phyloP scores from a whole-genome alignment of 805 yeast species.

The Martiniozyma abietophila region DNA sequence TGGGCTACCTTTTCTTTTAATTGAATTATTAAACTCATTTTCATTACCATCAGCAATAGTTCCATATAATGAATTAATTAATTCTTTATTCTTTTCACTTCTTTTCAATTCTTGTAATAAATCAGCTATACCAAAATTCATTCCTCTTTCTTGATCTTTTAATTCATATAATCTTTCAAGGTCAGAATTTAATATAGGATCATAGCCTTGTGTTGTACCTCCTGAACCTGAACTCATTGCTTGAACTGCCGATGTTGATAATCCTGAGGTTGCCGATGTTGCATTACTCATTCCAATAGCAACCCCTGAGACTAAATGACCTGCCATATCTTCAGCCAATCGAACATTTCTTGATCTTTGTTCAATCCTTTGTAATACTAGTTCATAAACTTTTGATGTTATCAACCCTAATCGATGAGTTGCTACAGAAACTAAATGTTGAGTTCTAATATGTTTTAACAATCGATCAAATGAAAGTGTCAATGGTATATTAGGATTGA shows the following conservation, averaged over 20 bases:
- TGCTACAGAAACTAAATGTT: slow-evolving; percentile 54
- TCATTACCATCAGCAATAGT: slow-evolving; percentile 24
- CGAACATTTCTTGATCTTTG: slow-evolving; percentile 30
- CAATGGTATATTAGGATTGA: slow-evolving; percentile 43
- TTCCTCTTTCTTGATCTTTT: slow-evolving; percentile 28
- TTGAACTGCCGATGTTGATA: slow-evolving; percentile 6
- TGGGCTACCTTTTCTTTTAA: slow-evolving; percentile 7
- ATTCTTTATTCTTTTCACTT: slow-evolving; percentile 20
- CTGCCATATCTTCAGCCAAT: slow-evolving; percentile 14
- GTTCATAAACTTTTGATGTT: slow-evolving; percentile 54
- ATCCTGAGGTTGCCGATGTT: slow-evolving; percentile 12
- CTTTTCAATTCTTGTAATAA: slow-evolving; percentile 23
- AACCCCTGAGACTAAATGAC: slow-evolving; percentile 23
- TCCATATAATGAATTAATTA: slow-evolving; percentile 27
- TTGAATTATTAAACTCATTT: slow-evolving; percentile 1
- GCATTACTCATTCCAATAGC: slow-evolving; percentile 16
- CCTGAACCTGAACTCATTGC: slow-evolving; percentile 9
- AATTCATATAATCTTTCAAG: slow-evolving; percentile 22
- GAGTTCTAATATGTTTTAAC: slow-evolving; percentile 55
- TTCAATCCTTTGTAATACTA: slow-evolving; percentile 52
- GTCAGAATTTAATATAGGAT: slow-evolving; percentile 20
- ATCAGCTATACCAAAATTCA: slow-evolving; percentile 35
- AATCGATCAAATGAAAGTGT: slow-evolving; percentile 59
- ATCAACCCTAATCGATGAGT: slow-evolving; percentile 61
- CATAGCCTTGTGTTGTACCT: slow-evolving; percentile 24